A percentile compares a stretch with the other conserved stretches of the same genome.
These are phyloP conservation scores for Colletotrichum salicis DNA, from an alignment of 2,329 filamentous ascomycete genomes.

Conservation along the genomic window DNA sequence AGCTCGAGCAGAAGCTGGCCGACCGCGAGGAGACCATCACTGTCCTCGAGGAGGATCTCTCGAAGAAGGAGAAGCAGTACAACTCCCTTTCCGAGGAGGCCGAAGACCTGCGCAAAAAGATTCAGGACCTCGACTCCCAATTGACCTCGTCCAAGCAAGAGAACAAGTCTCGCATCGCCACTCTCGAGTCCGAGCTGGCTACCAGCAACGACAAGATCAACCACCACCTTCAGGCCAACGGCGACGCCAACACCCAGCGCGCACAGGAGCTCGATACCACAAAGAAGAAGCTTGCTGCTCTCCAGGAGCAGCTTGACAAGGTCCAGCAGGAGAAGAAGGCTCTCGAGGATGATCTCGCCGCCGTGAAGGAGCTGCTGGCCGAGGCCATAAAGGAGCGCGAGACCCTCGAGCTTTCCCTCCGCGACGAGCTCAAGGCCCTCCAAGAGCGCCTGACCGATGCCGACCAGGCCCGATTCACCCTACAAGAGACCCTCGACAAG, in stretches of 20 bases:
- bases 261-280: slow-evolving; percentile 37
- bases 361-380: slow-evolving; percentile 46
- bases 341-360: slow-evolving; percentile 46
- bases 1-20: slow-evolving; percentile 51
- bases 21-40: slow-evolving; percentile 51
- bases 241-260: slow-evolving; percentile 39
- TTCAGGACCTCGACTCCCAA: slow-evolving; percentile 48
- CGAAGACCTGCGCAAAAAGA: slow-evolving; percentile 51
- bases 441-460: slow-evolving; percentile 49
- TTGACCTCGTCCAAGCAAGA: slow-evolving; percentile 45
- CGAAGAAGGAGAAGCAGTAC: slow-evolving; percentile 52
- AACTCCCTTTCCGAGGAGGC: slow-evolving; percentile 47
- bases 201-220: slow-evolving; percentile 38
- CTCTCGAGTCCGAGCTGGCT: slow-evolving; percentile 49
- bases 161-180: slow-evolving; percentile 45
- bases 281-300: slow-evolving; percentile 44
- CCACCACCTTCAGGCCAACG: slow-evolving; percentile 42
- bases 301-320: slow-evolving; percentile 40
- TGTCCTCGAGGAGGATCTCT: slow-evolving; percentile 46
- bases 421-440: slow-evolving; percentile 45
- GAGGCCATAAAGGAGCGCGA: slow-evolving; percentile 48
- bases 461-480: slow-evolving; percentile 44
- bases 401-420: slow-evolving; percentile 44
- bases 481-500: slow-evolving; percentile 44
- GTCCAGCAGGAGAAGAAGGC: slow-evolving; percentile 44